These are phyloP conservation scores for Hortiboletus rubellus DNA, from an alignment of 1,284 basidiomycete genomes.

Conservation along the genomic window DNA sequence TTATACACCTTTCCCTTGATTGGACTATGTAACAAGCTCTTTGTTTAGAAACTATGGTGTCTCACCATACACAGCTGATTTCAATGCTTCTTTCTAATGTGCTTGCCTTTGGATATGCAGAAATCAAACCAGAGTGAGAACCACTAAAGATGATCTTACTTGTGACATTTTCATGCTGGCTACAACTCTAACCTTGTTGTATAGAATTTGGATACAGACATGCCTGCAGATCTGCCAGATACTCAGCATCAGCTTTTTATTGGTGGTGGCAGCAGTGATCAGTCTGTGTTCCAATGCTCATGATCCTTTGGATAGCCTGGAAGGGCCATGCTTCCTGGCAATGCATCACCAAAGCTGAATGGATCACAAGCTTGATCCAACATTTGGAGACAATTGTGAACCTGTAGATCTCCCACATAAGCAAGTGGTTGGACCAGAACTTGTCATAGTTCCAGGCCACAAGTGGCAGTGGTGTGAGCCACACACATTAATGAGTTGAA, in stretches of 20 bases:
- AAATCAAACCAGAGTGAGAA: constrained; percentile 47
- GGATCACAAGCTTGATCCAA: too few relatives aligned
- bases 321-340: too few relatives aligned
- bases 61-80: constrained; percentile 53
- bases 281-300: constrained; percentile 20
- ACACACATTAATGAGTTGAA: too few relatives aligned
- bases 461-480: too few relatives aligned
- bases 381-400: too few relatives aligned
- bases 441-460: too few relatives aligned
- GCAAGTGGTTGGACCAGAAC: too few relatives aligned
- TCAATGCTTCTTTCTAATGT: constrained; percentile 44
- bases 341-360: too few relatives aligned
- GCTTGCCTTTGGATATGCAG: constrained; percentile 46
- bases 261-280: constrained; percentile 17
- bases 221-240: constrained; percentile 39
- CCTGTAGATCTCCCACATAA: too few relatives aligned
- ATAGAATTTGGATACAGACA: constrained; percentile 53
- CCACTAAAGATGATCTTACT: constrained; percentile 45
- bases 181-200: not conserved
- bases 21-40: not conserved
- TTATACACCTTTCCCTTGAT: not conserved
- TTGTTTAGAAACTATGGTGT: constrained; percentile 52
- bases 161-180: fast-evolving
- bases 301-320: too few relatives aligned
- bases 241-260: constrained; percentile 41